Evolutionary conservation across 345 rosid species (phyloP).

Genomic region (Turnera subulata): DNA sequence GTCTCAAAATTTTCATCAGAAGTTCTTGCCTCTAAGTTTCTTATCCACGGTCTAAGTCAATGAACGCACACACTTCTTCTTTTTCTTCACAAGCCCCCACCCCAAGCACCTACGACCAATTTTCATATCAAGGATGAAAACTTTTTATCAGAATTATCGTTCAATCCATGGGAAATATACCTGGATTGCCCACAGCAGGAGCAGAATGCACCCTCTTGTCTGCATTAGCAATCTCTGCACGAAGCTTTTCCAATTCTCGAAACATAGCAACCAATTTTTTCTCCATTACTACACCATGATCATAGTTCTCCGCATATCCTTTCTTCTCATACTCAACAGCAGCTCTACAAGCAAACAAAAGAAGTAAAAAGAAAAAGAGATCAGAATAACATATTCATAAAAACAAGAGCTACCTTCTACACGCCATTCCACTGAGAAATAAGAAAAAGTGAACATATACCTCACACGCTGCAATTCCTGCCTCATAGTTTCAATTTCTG

Average conservation of each 20-base stretch:
- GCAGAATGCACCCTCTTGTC: conserved; percentile 63
- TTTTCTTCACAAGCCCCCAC: too few relatives aligned
- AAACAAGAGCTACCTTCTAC: neutral
- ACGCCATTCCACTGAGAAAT: neutral
- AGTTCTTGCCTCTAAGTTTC: too few relatives aligned
- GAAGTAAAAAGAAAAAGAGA: neutral
- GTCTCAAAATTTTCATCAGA: too few relatives aligned
- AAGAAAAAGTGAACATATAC: conserved; percentile 27
- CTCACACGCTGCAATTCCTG: conserved; percentile 92
- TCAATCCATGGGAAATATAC: conserved; percentile 4
- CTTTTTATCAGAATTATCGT: too few relatives aligned
- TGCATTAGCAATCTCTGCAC: conserved; percentile 84
- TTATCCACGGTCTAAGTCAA: too few relatives aligned
- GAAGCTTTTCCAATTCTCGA: conserved; percentile 90
- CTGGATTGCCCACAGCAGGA: conserved; percentile 38
- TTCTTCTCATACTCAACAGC: conserved; percentile 96
- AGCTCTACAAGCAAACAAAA: conserved; percentile 4
- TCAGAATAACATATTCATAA: neutral
- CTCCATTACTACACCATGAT: conserved; percentile 90
- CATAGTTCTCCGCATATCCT: conserved; percentile 92
- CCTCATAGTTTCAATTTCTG: conserved; percentile 72
- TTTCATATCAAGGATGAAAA: too few relatives aligned
- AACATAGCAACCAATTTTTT: conserved; percentile 89
- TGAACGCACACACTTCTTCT: too few relatives aligned
- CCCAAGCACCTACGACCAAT: too few relatives aligned